Evolutionary conservation across 306 rosid species (phyloP).

Genomic region (Macrotyloma uniflorum): DNA sequence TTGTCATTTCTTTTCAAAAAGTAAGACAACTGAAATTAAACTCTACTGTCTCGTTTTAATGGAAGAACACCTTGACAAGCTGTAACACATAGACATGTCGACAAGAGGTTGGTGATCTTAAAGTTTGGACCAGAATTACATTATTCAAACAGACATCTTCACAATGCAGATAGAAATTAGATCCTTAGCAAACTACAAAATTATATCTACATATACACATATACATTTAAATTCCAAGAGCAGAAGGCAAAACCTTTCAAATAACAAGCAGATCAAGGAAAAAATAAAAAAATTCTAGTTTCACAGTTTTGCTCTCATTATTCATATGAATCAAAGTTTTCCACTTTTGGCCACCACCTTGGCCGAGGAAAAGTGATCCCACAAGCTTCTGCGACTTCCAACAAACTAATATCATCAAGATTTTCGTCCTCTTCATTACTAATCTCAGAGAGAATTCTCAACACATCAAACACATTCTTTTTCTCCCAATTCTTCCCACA

Average conservation of each 20-base stretch:
- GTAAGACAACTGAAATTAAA: no score
- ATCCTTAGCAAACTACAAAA: background rate
- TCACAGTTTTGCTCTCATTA: no score
- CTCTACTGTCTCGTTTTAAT: no score
- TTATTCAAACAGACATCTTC: background rate
- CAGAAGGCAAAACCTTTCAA: no score
- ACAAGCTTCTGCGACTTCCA: slow-evolving; percentile 23
- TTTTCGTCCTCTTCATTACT: background rate
- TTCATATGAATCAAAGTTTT: background rate
- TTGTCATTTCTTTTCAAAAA: no score
- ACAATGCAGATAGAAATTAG: background rate
- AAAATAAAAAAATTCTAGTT: no score
- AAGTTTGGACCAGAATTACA: background rate
- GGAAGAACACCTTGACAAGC: no score
- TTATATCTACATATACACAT: no score
- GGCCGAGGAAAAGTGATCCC: slow-evolving; percentile 55
- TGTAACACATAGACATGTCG: background rate
- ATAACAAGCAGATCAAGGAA: no score
- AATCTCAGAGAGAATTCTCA: slow-evolving; percentile 14
- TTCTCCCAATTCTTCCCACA: no score
- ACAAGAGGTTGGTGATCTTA: background rate
- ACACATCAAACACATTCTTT: slow-evolving; percentile 23
- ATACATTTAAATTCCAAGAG: no score
- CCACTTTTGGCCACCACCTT: slow-evolving; percentile 35
- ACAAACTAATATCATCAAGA: background rate